A percentile compares a stretch with the other conserved stretches of the same genome.
Evolutionary conservation across 208 protist species (phyloP).

Genomic region (Kentomonas sorsogonicus): DNA sequence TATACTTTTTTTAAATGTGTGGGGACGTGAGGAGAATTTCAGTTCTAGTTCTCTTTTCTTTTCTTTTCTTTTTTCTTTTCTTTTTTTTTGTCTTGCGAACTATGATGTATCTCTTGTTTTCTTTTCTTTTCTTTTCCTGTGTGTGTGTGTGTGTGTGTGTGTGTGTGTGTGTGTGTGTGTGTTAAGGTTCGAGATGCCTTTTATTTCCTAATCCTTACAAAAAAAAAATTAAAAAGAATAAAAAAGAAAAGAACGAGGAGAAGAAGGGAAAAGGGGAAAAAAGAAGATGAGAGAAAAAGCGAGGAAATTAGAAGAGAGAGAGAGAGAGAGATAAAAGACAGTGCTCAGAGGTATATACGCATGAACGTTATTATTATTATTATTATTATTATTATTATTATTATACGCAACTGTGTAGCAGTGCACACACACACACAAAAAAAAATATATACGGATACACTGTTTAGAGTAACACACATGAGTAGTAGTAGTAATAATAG

Average conservation of each 20-base stretch:
- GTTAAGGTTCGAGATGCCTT: not conserved
- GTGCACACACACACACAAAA: no score
- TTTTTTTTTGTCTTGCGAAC: not conserved
- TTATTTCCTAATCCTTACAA: not conserved
- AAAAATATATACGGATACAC: no score
- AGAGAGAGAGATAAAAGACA: not conserved
- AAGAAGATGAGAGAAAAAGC: not conserved
- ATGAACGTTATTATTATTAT: no score
- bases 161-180: no score
- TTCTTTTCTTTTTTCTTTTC: not conserved
- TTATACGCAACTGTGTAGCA: no score
- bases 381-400: no score
- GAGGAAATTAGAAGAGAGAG: not conserved
- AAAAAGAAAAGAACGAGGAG: no score
- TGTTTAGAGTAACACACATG: no score
- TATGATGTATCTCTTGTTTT: slow-evolving; percentile 1
- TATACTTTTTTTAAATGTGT: not conserved
- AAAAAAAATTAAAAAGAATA: no score
- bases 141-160: not conserved
- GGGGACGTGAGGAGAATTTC: not conserved
- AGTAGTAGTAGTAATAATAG: no score
- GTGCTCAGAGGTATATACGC: no score
- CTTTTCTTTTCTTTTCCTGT: slow-evolving; percentile 1
- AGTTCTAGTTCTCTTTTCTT: not conserved
- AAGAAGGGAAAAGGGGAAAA: no score